phyloP scores from a whole-genome alignment of 768 basidiomycete species.

The Guyanaporus albipodus region DNA sequence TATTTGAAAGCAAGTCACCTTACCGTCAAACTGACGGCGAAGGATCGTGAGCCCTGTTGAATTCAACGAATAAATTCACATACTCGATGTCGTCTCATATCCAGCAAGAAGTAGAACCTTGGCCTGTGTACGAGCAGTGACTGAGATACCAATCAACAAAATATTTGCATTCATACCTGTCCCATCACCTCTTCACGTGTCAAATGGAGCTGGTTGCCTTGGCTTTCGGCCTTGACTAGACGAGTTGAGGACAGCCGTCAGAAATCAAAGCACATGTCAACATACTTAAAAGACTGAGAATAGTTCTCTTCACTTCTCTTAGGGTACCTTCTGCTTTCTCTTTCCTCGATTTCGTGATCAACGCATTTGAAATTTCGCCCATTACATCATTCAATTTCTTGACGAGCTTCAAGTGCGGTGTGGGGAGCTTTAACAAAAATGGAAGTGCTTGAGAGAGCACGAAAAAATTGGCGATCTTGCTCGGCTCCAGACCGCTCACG shows the following conservation, averaged over 20 bases:
- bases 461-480: too few species aligned
- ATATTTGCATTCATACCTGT: slow-evolving; percentile 19
- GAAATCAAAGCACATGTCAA: too few species aligned
- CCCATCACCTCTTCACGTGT: slow-evolving; percentile 39
- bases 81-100: slow-evolving; percentile 41
- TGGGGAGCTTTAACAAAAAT: too few species aligned
- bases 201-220: slow-evolving; percentile 29
- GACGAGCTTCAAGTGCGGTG: too few species aligned
- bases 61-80: not conserved
- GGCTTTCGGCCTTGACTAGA: slow-evolving; percentile 37
- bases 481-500: slow-evolving; percentile 10
- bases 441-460: too few species aligned
- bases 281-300: too few species aligned
- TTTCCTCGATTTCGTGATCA: too few species aligned
- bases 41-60: not conserved
- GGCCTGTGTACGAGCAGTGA: slow-evolving; percentile 17
- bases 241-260: too few species aligned
- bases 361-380: too few species aligned
- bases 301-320: too few species aligned
- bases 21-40: slow-evolving; percentile 12
- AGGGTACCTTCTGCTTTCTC: too few species aligned
- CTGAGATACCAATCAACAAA: not conserved
- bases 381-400: too few species aligned
- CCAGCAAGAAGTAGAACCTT: slow-evolving; percentile 38
- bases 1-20: not conserved